phyloP scores from a whole-genome alignment of 768 basidiomycete genomes.

The Pisolithus microcarpus region DNA sequence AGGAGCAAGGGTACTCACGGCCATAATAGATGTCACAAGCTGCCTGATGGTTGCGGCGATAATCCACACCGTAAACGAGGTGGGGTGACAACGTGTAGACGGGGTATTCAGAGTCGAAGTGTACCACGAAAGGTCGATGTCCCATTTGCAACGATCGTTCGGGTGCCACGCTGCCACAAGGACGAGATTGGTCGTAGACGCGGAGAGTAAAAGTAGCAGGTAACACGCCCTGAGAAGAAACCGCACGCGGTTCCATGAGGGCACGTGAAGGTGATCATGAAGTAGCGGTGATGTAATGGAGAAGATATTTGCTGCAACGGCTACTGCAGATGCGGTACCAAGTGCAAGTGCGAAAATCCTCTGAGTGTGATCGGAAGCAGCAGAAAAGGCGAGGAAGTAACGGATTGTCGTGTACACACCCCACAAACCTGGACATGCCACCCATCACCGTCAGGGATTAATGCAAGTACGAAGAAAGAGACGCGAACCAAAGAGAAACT shows the following conservation, averaged over 20 bases:
- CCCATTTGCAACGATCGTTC: constrained; percentile 48
- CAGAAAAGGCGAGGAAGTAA: constrained; percentile 56
- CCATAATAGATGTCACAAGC: constrained; percentile 40
- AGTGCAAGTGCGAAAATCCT: constrained; percentile 28
- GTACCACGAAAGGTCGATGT: constrained; percentile 65
- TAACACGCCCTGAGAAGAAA: constrained; percentile 35
- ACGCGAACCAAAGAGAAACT: constrained; percentile 31
- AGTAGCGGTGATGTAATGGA: constrained; percentile 34
- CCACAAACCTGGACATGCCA: constrained; percentile 42
- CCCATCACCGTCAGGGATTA: background rate
- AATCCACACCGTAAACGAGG: constrained; percentile 47
- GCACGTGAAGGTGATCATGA: constrained; percentile 18
- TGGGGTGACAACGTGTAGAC: constrained; percentile 10
- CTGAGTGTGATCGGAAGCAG: constrained; percentile 36
- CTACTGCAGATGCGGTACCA: constrained; percentile 17
- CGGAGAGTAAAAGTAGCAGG: constrained; percentile 41
- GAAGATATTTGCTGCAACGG: constrained; percentile 24
- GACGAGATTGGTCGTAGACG: constrained; percentile 49
- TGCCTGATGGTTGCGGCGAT: constrained; percentile 46
- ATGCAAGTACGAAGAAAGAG: background rate
- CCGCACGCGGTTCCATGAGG: constrained; percentile 9
- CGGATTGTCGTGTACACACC: constrained; percentile 54
- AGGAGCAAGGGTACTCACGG: constrained; percentile 38
- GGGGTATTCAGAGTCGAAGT: constrained; percentile 24
- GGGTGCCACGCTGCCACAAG: constrained; percentile 50